Evolutionary conservation across 345 rosid species (phyloP).

Genomic region (Eucalyptus cloeziana): DNA sequence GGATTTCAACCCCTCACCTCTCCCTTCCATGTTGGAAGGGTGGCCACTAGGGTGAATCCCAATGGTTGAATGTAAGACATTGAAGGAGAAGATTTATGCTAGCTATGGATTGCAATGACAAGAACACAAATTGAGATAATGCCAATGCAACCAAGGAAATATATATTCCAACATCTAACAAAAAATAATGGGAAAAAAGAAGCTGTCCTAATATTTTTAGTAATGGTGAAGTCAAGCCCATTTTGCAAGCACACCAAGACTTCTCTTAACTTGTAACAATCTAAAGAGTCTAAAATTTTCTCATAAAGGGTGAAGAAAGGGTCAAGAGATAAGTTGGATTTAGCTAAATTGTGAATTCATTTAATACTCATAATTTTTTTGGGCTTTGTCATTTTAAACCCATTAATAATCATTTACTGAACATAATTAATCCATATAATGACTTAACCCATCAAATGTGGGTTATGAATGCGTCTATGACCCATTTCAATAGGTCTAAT

Average conservation of each 20-base stretch:
- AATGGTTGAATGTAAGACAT: not conserved
- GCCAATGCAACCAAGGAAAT: not conserved
- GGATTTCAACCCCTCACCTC: too few species aligned
- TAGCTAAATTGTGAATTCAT: not conserved
- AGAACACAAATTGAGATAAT: too few species aligned
- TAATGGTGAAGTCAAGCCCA: not conserved
- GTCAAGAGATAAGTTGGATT: not conserved
- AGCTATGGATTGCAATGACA: not conserved
- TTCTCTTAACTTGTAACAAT: not conserved
- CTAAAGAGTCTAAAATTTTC: not conserved
- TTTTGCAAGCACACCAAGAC: not conserved
- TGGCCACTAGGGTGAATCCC: too few species aligned
- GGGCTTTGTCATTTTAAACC: not conserved
- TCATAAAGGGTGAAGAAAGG: not conserved
- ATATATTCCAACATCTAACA: not conserved
- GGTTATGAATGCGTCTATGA: not conserved
- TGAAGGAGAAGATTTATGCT: not conserved
- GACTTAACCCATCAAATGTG: not conserved
- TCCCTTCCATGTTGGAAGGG: too few species aligned
- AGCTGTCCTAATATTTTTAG: too few species aligned
- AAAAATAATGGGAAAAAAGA: too few species aligned
- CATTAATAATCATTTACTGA: too few species aligned
- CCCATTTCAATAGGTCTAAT: too few species aligned
- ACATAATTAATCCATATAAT: too few species aligned
- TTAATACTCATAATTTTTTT: too few species aligned